Conservation (phyloP, 2,329 filamentous ascomycete species). For the Aspergillus proliferans region DNA sequence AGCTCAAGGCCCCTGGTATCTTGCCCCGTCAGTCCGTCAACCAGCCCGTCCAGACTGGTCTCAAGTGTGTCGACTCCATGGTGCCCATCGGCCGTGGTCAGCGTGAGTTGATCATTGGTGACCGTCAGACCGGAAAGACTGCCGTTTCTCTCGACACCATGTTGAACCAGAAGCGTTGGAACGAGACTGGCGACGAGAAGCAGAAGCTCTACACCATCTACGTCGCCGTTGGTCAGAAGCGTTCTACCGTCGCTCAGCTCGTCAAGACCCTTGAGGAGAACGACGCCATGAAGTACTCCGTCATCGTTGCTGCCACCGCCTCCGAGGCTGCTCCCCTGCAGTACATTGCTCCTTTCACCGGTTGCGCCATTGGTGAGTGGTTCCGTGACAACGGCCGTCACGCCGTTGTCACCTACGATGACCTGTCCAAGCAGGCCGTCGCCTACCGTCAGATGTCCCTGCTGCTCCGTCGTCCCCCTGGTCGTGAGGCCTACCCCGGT, state of each 20-base stretch:
- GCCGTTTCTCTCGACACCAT: conserved; percentile 97
- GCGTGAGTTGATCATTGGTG: conserved; percentile 99
- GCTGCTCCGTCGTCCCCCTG: conserved; percentile 91
- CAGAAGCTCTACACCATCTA: conserved; percentile 99
- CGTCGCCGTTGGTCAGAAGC: conserved; percentile 98
- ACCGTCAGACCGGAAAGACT: conserved; percentile 99
- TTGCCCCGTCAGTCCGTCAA: conserved; percentile 94
- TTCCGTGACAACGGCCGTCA: conserved; percentile 86
- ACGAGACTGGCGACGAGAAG: conserved; percentile 73
- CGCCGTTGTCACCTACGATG: conserved; percentile 84
- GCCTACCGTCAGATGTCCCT: conserved; percentile 99
- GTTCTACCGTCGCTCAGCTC: conserved; percentile 96
- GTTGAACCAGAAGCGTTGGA: conserved; percentile 99
- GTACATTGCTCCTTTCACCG: conserved; percentile 91
- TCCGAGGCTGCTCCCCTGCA: conserved; percentile 94
- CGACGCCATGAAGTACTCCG: conserved; percentile 97
- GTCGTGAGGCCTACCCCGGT: conserved; percentile 98
- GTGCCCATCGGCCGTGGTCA: conserved; percentile 99
- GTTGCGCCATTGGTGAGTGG: conserved; percentile 58
- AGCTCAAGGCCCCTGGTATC: conserved; percentile 98
- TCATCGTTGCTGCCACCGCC: conserved; percentile 90
- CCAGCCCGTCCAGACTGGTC: conserved; percentile 97
- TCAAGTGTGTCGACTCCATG: conserved; percentile 99
- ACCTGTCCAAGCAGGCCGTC: conserved; percentile 96
- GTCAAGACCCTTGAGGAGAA: conserved; percentile 99